Conservation (phyloP, 768 basidiomycete genomes). For the Dioszegia aurantiaca region DNA sequence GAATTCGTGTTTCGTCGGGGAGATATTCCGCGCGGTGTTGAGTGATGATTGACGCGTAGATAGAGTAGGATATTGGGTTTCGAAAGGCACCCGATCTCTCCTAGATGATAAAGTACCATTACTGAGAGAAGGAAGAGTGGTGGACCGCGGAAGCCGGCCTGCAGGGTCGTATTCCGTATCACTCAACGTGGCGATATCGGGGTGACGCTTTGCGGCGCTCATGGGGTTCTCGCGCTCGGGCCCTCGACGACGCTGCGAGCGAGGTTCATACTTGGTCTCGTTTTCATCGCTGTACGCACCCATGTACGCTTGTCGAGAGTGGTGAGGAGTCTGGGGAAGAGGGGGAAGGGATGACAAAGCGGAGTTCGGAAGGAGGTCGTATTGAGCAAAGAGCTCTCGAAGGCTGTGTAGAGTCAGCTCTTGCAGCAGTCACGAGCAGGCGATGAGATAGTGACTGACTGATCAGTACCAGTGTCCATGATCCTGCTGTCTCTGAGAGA, state of each 20-base stretch:
- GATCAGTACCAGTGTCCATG: too few species aligned
- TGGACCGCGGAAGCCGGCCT: background rate
- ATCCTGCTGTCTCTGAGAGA: too few species aligned
- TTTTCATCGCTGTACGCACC: background rate
- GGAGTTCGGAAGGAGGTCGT: constrained; percentile 18
- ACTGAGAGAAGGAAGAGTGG: constrained; percentile 3
- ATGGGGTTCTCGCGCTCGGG: background rate
- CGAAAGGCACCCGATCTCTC: background rate
- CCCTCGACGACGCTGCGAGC: constrained; percentile 3
- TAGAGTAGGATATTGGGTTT: constrained; percentile 24
- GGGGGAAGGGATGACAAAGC: constrained; percentile 28
- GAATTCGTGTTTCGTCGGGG: constrained; percentile 8
- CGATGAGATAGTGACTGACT: background rate
- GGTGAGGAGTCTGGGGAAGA: constrained; percentile 29
- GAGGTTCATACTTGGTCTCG: background rate
- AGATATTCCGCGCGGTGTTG: constrained; percentile 20
- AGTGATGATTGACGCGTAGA: constrained; percentile 29
- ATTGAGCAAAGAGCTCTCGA: background rate
- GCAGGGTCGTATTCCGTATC: background rate
- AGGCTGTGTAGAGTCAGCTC: too few species aligned
- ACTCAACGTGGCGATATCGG: background rate
- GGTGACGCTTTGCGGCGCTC: background rate
- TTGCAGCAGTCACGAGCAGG: too few species aligned
- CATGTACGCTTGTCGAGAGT: background rate
- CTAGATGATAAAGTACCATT: too few species aligned